These are phyloP conservation scores for Salix udensis DNA, from an alignment of 345 rosid species.

Conservation along the genomic window DNA sequence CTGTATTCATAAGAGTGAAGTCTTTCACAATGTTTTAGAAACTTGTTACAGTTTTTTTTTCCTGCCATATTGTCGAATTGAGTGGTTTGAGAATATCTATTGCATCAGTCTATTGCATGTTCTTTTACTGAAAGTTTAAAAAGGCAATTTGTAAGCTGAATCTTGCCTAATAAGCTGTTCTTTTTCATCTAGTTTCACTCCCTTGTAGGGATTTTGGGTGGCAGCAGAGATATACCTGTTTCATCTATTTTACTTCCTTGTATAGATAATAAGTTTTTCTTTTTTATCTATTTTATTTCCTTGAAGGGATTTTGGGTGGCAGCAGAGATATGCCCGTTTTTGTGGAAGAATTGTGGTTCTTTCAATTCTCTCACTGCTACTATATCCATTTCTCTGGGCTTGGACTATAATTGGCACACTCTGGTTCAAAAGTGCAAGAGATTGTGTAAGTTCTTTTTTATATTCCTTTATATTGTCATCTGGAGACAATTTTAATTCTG, in stretches of 20 bases:
- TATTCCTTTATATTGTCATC: neutral
- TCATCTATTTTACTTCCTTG: conserved; percentile 14
- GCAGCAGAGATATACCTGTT: conserved; percentile 90
- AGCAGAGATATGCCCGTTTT: conserved; percentile 89
- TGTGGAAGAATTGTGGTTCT: conserved; percentile 85
- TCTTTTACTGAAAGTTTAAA: neutral
- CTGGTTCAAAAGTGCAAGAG: conserved; percentile 74
- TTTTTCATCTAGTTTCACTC: conserved; percentile 1
- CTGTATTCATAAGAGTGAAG: neutral
- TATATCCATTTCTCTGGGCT: conserved; percentile 92
- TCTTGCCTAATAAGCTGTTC: neutral
- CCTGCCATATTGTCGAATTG: neutral
- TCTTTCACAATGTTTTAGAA: no score
- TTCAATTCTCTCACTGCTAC: conserved; percentile 62
- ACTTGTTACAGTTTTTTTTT: neutral
- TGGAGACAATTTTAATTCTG: conserved; percentile 2
- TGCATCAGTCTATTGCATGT: neutral
- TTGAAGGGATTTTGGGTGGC: conserved; percentile 92
- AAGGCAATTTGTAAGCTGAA: neutral
- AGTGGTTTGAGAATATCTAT: neutral
- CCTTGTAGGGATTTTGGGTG: conserved; percentile 81
- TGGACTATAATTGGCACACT: conserved; percentile 91
- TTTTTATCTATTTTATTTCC: conserved; percentile 1
- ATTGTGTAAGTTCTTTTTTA: conserved; percentile 60
- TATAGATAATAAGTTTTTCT: conserved; percentile 15